Conservation (phyloP, 2,329 filamentous ascomycete species). For the Colletotrichum caudatum region DNA sequence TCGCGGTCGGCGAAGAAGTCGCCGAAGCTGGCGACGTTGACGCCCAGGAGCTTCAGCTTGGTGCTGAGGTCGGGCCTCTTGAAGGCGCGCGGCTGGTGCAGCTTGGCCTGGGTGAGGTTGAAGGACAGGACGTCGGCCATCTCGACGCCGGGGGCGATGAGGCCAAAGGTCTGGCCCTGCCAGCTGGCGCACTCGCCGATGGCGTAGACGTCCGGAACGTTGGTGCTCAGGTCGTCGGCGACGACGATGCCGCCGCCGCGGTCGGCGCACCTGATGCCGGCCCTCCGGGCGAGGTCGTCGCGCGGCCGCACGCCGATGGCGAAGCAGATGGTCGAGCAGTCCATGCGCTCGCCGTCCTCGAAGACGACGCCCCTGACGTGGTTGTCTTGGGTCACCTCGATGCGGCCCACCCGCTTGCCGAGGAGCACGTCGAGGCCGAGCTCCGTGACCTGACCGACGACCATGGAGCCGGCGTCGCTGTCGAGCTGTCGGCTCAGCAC, state of each 20-base stretch:
- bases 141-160: constrained; percentile 90
- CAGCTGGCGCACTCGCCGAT: constrained; percentile 93
- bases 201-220: constrained; percentile 79
- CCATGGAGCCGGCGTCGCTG: constrained; percentile 81
- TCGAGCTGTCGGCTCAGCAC: constrained; percentile 87
- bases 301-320: constrained; percentile 87
- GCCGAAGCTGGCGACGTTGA: constrained; percentile 92
- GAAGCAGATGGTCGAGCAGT: constrained; percentile 87
- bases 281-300: constrained; percentile 78
- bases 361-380: constrained; percentile 80
- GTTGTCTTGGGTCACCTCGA: constrained; percentile 76
- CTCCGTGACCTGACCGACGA: constrained; percentile 82
- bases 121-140: constrained; percentile 94
- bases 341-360: constrained; percentile 82
- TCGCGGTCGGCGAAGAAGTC: constrained; percentile 94
- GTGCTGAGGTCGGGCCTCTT: constrained; percentile 89
- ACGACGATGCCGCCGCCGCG: constrained; percentile 83
- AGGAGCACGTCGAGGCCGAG: constrained; percentile 85
- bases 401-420: constrained; percentile 78
- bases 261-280: constrained; percentile 79
- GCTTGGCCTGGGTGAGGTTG: constrained; percentile 86
- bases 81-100: constrained; percentile 77
- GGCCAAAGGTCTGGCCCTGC: constrained; percentile 86
- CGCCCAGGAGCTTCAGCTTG: constrained; percentile 88
- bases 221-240: constrained; percentile 76